These are phyloP conservation scores for Flaveria trinervia DNA, from an alignment of 129 eudicot species.

Conservation along the genomic window DNA sequence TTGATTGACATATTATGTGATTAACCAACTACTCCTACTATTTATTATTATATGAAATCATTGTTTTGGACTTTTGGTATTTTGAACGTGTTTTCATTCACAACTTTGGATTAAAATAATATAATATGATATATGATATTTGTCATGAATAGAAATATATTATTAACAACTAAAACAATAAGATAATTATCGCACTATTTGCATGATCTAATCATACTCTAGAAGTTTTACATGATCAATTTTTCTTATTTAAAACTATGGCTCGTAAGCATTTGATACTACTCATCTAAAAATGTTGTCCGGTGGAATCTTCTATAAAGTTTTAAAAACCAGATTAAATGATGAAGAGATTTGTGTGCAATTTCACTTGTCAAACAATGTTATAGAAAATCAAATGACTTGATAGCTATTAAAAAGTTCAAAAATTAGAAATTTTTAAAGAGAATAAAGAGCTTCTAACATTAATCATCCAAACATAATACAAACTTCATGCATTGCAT, in stretches of 20 bases:
- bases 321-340: not conserved
- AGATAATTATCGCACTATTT: not conserved
- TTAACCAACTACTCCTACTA: conserved; percentile 24
- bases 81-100: not conserved
- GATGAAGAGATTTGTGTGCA: not conserved
- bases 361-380: not conserved
- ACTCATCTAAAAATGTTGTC: too few relatives aligned
- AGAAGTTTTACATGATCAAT: not conserved
- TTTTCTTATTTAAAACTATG: not conserved
- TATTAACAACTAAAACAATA: not conserved
- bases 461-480: not conserved
- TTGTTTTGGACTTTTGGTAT: conserved; percentile 3
- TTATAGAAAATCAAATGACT: too few relatives aligned
- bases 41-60: not conserved
- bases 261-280: not conserved
- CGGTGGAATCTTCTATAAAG: not conserved
- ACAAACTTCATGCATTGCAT: not conserved
- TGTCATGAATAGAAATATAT: not conserved
- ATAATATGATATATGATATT: not conserved
- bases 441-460: not conserved
- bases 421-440: too few relatives aligned
- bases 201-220: not conserved
- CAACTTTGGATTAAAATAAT: not conserved
- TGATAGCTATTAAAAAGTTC: not conserved
- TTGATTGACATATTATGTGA: conserved; percentile 13